These are phyloP conservation scores for Rhodotorula graminis DNA, from an alignment of 768 basidiomycete genomes.

Conservation along the genomic window DNA sequence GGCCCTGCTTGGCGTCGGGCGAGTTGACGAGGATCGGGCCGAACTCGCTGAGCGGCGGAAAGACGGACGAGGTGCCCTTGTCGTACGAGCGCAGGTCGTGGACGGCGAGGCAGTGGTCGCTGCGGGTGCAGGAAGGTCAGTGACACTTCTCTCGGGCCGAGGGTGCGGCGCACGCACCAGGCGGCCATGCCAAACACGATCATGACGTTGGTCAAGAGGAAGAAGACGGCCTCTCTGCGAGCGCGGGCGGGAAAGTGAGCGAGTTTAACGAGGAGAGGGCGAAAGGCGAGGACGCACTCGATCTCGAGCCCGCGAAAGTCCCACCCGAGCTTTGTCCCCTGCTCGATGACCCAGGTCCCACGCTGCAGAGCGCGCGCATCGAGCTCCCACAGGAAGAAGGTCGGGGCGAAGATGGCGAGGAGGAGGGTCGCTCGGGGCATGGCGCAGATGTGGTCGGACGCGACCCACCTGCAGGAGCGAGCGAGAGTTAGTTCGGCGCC, in stretches of 20 bases:
- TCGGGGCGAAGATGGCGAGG: conserved; percentile 23
- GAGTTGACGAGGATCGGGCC: conserved; percentile 17
- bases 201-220: conserved; percentile 38
- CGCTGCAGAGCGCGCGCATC: conserved; percentile 31
- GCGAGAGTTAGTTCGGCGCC: not conserved
- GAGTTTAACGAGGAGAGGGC: not conserved
- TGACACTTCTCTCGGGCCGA: not conserved
- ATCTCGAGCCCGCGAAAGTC: conserved; percentile 31
- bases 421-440: conserved; percentile 17
- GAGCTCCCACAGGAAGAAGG: conserved; percentile 28
- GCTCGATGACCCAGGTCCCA: conserved; percentile 38
- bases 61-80: conserved; percentile 8
- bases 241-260: not conserved
- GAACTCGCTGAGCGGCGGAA: conserved; percentile 17
- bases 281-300: conserved; percentile 13
- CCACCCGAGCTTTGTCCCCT: conserved; percentile 29
- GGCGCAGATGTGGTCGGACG: conserved; percentile 33
- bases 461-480: conserved; percentile 21
- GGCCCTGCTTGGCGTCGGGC: conserved; percentile 16
- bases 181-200: conserved; percentile 39
- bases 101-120: conserved; percentile 26
- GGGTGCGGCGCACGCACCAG: conserved; percentile 11
- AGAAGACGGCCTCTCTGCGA: conserved; percentile 39
- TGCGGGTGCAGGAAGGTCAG: not conserved
- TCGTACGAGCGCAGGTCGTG: conserved; percentile 29